A percentile compares a stretch with the other conserved stretches of the same genome.
Evolutionary conservation across 2,329 filamentous ascomycete species (phyloP).

Genomic region (Alternaria brassicae): DNA sequence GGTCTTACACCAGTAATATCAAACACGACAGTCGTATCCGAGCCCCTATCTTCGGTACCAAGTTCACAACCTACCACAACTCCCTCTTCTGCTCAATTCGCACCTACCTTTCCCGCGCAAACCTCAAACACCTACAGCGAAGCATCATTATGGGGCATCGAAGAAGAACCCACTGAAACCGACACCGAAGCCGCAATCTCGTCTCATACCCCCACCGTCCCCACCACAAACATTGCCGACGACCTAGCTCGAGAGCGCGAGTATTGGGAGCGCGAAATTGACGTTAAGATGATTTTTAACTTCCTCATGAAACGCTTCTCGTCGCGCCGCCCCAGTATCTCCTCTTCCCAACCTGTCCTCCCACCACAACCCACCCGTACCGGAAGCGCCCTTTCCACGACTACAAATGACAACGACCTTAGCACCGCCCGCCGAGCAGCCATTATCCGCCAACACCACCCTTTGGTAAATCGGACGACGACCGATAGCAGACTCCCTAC

Average conservation of each 20-base stretch:
- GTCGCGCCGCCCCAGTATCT: slow-evolving; percentile 41
- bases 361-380: slow-evolving; percentile 3
- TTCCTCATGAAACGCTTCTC: slow-evolving; percentile 57
- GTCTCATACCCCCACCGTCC: slow-evolving; percentile 38
- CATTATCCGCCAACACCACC: slow-evolving; percentile 86
- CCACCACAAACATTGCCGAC: slow-evolving; percentile 34
- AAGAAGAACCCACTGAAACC: slow-evolving; percentile 63
- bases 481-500: slow-evolving; percentile 34
- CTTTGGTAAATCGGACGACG: slow-evolving; percentile 70
- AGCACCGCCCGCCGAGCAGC: slow-evolving; percentile 72
- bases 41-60: slow-evolving; percentile 31
- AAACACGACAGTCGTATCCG: slow-evolving; percentile 26
- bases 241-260: slow-evolving; percentile 63
- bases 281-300: slow-evolving; percentile 89
- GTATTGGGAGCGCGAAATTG: slow-evolving; percentile 93
- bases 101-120: slow-evolving; percentile 54
- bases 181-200: slow-evolving; percentile 55
- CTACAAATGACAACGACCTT: slow-evolving; percentile 25
- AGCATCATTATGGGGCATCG: slow-evolving; percentile 70
- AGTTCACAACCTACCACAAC: slow-evolving; percentile 41
- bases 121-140: slow-evolving; percentile 52
- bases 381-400: not conserved
- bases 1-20: slow-evolving; percentile 69
- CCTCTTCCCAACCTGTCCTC: slow-evolving; percentile 17
- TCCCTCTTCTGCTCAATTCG: slow-evolving; percentile 55